Conservation (phyloP, 1,284 basidiomycete species). For the Amylostereum areolatum region DNA sequence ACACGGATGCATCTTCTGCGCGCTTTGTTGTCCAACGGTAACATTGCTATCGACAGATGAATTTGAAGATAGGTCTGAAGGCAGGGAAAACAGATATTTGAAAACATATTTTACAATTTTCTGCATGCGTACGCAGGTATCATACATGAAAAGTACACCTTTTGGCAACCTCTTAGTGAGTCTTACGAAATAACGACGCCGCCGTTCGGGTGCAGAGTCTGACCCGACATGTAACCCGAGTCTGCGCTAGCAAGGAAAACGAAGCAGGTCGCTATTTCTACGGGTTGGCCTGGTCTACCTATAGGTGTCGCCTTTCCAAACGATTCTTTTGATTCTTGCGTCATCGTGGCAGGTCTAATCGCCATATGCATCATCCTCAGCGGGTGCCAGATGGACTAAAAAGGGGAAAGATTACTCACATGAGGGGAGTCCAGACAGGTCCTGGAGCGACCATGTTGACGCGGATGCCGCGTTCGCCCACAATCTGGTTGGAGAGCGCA, state of each 20-base stretch:
- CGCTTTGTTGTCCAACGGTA: too few relatives aligned
- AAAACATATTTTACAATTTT: too few relatives aligned
- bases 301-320: slow-evolving; percentile 41
- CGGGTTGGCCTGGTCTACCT: slow-evolving; percentile 48
- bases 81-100: too few relatives aligned
- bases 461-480: slow-evolving; percentile 43
- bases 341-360: slow-evolving; percentile 38
- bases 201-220: slow-evolving; percentile 32
- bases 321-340: slow-evolving; percentile 35
- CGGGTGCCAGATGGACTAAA: slow-evolving; percentile 3
- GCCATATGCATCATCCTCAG: not conserved
- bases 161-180: not conserved
- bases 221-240: slow-evolving; percentile 20
- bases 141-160: too few relatives aligned
- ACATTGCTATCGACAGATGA: too few relatives aligned
- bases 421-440: slow-evolving; percentile 49
- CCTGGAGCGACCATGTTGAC: slow-evolving; percentile 48
- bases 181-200: slow-evolving; percentile 28
- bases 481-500: slow-evolving; percentile 47
- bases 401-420: slow-evolving; percentile 19
- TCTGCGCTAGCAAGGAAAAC: slow-evolving; percentile 33
- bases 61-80: too few relatives aligned
- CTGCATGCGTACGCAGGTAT: too few relatives aligned
- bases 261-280: slow-evolving; percentile 49
- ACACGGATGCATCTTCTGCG: too few relatives aligned